Evolutionary conservation across 2,329 filamentous ascomycete species (phyloP).

Genomic region (Pyricularia sp.): DNA sequence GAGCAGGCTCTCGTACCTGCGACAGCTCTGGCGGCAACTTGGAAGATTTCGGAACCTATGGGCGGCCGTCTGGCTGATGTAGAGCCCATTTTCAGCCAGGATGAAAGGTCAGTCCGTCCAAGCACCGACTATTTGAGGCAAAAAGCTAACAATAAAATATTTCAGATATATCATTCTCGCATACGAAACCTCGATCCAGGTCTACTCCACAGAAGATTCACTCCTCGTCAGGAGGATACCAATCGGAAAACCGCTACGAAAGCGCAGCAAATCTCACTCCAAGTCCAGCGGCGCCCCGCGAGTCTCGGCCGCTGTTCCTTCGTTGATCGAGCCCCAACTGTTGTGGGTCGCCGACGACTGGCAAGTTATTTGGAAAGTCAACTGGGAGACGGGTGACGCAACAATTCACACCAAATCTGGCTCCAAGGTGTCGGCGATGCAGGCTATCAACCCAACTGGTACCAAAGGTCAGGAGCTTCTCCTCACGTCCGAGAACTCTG

Average conservation of each 20-base stretch:
- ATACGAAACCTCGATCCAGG: conserved; percentile 60
- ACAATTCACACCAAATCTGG: conserved; percentile 15
- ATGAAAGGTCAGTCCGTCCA: conserved; percentile 40
- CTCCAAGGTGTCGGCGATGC: neutral
- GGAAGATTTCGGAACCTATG: conserved; percentile 51
- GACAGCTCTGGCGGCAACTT: conserved; percentile 17
- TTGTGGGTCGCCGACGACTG: conserved; percentile 49
- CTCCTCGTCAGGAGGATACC: conserved; percentile 62
- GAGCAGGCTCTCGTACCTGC: conserved; percentile 1
- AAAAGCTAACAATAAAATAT: neutral
- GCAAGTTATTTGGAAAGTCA: conserved; percentile 41
- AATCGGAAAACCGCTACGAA: conserved; percentile 27
- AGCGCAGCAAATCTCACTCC: conserved; percentile 11
- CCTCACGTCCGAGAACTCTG: conserved; percentile 29
- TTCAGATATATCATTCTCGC: conserved; percentile 56
- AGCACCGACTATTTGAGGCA: conserved; percentile 1
- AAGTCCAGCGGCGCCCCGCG: conserved; percentile 15
- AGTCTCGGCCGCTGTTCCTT: conserved; percentile 26
- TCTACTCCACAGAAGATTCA: conserved; percentile 73
- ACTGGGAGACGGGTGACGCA: conserved; percentile 38
- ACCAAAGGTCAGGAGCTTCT: conserved; percentile 27
- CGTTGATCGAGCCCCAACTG: conserved; percentile 28
- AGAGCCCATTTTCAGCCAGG: conserved; percentile 46
- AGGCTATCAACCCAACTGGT: neutral
- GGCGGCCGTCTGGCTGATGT: conserved; percentile 52